phyloP scores from a whole-genome alignment of 352 stramenopile species.

The Phytophthora citricola region DNA sequence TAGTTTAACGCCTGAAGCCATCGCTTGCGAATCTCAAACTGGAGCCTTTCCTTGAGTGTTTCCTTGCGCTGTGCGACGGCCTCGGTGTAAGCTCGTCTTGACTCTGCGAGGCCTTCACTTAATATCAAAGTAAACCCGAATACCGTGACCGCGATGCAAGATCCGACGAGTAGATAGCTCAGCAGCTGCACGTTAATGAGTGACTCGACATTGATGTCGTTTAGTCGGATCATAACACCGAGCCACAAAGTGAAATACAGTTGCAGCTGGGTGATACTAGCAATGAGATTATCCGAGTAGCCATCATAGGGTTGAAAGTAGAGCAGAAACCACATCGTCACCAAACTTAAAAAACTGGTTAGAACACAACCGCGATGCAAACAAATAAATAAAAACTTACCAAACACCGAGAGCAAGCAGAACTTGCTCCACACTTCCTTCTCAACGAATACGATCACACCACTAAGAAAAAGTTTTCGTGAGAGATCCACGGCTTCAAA shows the following conservation, averaged over 20 bases:
- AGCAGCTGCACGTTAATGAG: slow-evolving; percentile 71
- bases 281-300: slow-evolving; percentile 75
- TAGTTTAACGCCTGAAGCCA: slow-evolving; percentile 70
- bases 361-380: not conserved
- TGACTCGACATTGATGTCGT: slow-evolving; percentile 64
- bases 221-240: slow-evolving; percentile 75
- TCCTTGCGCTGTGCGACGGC: slow-evolving; percentile 50
- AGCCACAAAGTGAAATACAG: slow-evolving; percentile 87
- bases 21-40: slow-evolving; percentile 39
- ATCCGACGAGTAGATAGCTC: slow-evolving; percentile 67
- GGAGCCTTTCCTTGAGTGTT: slow-evolving; percentile 53
- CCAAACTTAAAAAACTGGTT: slow-evolving; percentile 33
- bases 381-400: slow-evolving; percentile 26
- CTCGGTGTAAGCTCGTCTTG: slow-evolving; percentile 45
- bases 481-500: slow-evolving; percentile 85
- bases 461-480: slow-evolving; percentile 77
- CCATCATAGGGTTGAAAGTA: slow-evolving; percentile 82
- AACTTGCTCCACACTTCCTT: slow-evolving; percentile 75
- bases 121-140: slow-evolving; percentile 73
- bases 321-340: slow-evolving; percentile 81
- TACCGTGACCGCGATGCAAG: slow-evolving; percentile 65
- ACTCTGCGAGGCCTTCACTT: slow-evolving; percentile 58
- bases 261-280: slow-evolving; percentile 78
- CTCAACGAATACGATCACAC: slow-evolving; percentile 78
- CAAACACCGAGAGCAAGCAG: slow-evolving; percentile 72